phyloP scores from a whole-genome alignment of 331 rosid genomes.

The Ulmus americana region DNA sequence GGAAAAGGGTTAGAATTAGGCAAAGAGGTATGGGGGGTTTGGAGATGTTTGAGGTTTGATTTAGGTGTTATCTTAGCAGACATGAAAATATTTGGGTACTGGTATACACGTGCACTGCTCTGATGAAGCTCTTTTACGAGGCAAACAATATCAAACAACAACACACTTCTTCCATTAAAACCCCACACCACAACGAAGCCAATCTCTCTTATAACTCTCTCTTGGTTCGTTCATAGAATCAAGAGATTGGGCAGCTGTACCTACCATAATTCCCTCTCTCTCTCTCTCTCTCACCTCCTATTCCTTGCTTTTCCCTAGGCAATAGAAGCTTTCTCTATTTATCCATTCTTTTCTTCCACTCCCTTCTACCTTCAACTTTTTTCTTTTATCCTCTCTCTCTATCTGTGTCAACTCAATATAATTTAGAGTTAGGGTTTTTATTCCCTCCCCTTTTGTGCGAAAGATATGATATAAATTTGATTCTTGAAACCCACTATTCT shows the following conservation, averaged over 20 bases:
- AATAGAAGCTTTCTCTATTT: background rate
- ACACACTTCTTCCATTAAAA: slow-evolving; percentile 38
- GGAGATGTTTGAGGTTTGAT: background rate
- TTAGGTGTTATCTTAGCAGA: slow-evolving; percentile 11
- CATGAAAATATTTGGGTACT: slow-evolving; percentile 41
- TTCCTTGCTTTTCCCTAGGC: slow-evolving; percentile 4
- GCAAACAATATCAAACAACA: slow-evolving; percentile 39
- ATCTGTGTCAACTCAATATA: slow-evolving; percentile 1
- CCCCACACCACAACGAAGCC: slow-evolving; percentile 37
- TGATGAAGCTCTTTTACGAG: slow-evolving; percentile 80
- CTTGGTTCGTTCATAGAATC: slow-evolving; percentile 25
- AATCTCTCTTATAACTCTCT: slow-evolving; percentile 14
- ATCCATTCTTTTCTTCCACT: slow-evolving; percentile 5
- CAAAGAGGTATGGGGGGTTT: slow-evolving; percentile 25
- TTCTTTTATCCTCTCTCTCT: background rate
- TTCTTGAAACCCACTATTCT: too few species aligned
- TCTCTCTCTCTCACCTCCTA: background rate
- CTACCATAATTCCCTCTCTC: background rate
- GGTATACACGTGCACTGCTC: slow-evolving; percentile 79
- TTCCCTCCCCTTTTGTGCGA: too few species aligned
- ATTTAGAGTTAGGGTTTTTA: too few species aligned
- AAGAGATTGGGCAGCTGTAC: slow-evolving; percentile 13
- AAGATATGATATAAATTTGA: too few species aligned
- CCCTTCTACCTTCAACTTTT: background rate
- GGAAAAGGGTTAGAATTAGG: background rate